Conservation (phyloP, 1,284 basidiomycete genomes). For the Sanghuangporus sanghuang region DNA sequence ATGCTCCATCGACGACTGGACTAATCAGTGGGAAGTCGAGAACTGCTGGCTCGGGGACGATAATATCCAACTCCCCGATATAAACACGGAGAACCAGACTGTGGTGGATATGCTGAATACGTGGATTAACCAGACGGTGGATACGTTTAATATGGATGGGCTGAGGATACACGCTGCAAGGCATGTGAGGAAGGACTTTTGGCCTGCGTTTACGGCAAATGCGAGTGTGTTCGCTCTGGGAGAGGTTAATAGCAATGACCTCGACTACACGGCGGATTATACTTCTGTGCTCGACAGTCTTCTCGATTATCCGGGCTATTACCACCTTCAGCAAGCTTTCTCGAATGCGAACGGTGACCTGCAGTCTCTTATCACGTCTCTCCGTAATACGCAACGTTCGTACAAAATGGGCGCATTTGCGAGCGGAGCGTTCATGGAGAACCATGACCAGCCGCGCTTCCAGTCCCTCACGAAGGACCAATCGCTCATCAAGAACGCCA, state of each 20-base stretch:
- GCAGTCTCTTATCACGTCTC: slow-evolving; percentile 28
- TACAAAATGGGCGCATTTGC: slow-evolving; percentile 28
- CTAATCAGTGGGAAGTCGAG: slow-evolving; percentile 35
- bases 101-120: slow-evolving; percentile 31
- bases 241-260: slow-evolving; percentile 33
- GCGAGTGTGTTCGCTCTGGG: slow-evolving; percentile 38
- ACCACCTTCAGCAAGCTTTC: slow-evolving; percentile 34
- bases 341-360: slow-evolving; percentile 26
- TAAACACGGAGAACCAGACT: slow-evolving; percentile 37
- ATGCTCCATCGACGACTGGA: slow-evolving; percentile 18
- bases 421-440: slow-evolving; percentile 40
- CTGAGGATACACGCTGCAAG: slow-evolving; percentile 40
- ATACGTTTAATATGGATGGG: slow-evolving; percentile 33
- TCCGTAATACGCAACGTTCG: slow-evolving; percentile 28
- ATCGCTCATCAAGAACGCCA: slow-evolving; percentile 34
- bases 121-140: slow-evolving; percentile 37
- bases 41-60: slow-evolving; percentile 37
- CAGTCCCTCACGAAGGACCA: slow-evolving; percentile 22
- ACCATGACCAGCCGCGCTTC: slow-evolving; percentile 37
- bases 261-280: slow-evolving; percentile 22
- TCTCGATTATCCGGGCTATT: slow-evolving; percentile 52
- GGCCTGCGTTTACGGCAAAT: slow-evolving; percentile 34
- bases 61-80: slow-evolving; percentile 31
- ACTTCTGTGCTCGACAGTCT: slow-evolving; percentile 41
- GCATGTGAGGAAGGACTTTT: slow-evolving; percentile 41